These are phyloP conservation scores for Exophiala xenobiotica DNA, from an alignment of 2,329 filamentous ascomycete species.

Conservation along the genomic window DNA sequence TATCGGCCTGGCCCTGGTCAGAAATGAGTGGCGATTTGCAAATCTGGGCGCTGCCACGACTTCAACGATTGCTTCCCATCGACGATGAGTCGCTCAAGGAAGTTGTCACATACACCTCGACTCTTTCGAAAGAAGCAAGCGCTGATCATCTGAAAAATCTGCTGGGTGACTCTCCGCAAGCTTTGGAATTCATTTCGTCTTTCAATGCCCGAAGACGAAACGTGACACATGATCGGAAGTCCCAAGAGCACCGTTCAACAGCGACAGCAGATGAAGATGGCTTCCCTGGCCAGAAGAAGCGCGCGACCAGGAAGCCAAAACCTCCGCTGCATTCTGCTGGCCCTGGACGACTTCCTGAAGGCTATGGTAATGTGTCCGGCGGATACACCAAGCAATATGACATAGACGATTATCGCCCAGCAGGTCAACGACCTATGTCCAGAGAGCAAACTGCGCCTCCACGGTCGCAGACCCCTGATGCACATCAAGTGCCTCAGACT, in stretches of 20 bases:
- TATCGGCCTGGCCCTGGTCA: neutral
- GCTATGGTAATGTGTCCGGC: slow-evolving; percentile 63
- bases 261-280: neutral
- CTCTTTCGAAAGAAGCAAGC: slow-evolving; percentile 72
- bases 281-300: slow-evolving; percentile 39
- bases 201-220: slow-evolving; percentile 67
- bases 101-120: slow-evolving; percentile 76
- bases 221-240: slow-evolving; percentile 26
- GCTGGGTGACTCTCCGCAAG: slow-evolving; percentile 78
- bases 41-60: slow-evolving; percentile 65
- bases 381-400: slow-evolving; percentile 73
- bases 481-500: slow-evolving; percentile 43
- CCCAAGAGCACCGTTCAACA: neutral
- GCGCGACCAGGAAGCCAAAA: slow-evolving; percentile 58
- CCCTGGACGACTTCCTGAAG: slow-evolving; percentile 62
- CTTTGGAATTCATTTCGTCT: slow-evolving; percentile 68
- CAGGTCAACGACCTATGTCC: slow-evolving; percentile 54
- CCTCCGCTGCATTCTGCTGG: slow-evolving; percentile 60
- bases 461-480: slow-evolving; percentile 53
- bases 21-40: slow-evolving; percentile 43
- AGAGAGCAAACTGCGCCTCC: slow-evolving; percentile 47
- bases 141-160: slow-evolving; percentile 84
- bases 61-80: slow-evolving; percentile 77
- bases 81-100: slow-evolving; percentile 82
- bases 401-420: slow-evolving; percentile 5